These are phyloP conservation scores for Acanthamoeba healyi DNA, from an alignment of 208 protist species.

Conservation along the genomic window DNA sequence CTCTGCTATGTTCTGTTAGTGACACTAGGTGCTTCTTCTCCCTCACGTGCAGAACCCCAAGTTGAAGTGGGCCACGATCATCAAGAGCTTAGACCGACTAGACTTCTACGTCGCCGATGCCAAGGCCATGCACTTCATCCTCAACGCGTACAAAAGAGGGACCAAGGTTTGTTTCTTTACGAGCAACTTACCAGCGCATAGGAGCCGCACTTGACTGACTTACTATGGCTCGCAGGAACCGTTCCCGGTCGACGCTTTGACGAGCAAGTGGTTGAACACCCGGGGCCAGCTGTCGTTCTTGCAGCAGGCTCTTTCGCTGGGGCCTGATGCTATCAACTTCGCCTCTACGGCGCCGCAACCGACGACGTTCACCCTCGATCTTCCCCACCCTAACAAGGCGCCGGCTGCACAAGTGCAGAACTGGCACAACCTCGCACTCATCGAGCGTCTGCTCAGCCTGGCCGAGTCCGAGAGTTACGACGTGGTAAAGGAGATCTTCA, in stretches of 20 bases:
- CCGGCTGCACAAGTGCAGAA: conserved; percentile 76
- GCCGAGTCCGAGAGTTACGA: conserved; percentile 80
- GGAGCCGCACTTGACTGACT: neutral
- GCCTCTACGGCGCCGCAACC: conserved; percentile 69
- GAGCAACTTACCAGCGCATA: neutral
- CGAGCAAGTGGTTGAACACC: neutral
- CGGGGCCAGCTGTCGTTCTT: conserved; percentile 40
- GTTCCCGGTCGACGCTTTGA: conserved; percentile 34
- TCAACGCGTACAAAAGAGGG: conserved; percentile 79
- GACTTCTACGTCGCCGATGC: conserved; percentile 83
- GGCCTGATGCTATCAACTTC: conserved; percentile 65
- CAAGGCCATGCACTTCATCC: conserved; percentile 85
- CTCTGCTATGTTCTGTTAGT: neutral
- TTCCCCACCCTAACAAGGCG: conserved; percentile 86
- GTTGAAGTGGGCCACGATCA: conserved; percentile 85
- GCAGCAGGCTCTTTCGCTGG: neutral
- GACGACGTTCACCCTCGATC: conserved; percentile 84
- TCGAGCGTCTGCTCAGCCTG: conserved; percentile 86
- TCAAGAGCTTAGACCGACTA: conserved; percentile 87
- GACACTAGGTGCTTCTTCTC: neutral
- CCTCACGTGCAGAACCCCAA: conserved; percentile 47
- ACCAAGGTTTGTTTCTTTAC: conserved; percentile 46
- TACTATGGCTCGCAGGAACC: neutral
- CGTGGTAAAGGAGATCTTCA: conserved; percentile 83
- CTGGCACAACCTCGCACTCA: conserved; percentile 88